Evolutionary conservation across 305 asterid genomes (phyloP), one percentile per base, ranked within the genome.

Genomic region (Petunia hybrid): DNA sequence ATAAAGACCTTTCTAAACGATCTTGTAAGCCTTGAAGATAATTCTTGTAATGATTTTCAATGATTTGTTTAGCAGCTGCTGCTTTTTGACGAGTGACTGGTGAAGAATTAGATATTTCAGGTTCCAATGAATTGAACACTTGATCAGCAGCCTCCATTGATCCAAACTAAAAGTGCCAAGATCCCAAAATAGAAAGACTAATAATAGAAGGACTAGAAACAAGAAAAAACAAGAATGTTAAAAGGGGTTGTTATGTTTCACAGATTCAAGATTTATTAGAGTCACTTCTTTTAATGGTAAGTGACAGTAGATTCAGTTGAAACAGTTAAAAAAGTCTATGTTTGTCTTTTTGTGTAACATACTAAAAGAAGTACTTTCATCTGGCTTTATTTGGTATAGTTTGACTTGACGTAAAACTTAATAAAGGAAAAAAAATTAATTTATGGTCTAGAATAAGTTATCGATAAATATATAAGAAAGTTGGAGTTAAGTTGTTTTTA

Each of bases 1-100:
- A n/a, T 13, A 14, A 57, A 4, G 2, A 95, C 99, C 99, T 92
- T 22, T 96, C 99, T 86, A 45, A 90, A 77, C 99, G 99, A 92
- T 96, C 99, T 82, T 94, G 98, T 85, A 96, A 83, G 12, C 99
- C 99, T 74, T 96, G 99, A 66, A 91, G 86, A 83, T 96, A 78
- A 69, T 96, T 96, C 88, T 92, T 96, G 89, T 96, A 96, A 85
- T 96, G 99, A 84, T 96, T 96, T 92, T 96, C 99, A 60, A 96
- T 96, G 16, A 96, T 79, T 88, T 96, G 94, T 39, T 96, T 96
- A 0, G 99, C 99, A 3, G 99, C 99, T 22, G 98, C 98, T 14
- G 97, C 90, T 81, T 96, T 96, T 85, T 96, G 98, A 48, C 98
- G 85, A 0, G 99, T 96, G 8, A 96, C 99, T 81, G 98, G 93